Evolutionary conservation across 164 flowering plant genomes (phyloP).

Genomic region (Vitis riparia): DNA sequence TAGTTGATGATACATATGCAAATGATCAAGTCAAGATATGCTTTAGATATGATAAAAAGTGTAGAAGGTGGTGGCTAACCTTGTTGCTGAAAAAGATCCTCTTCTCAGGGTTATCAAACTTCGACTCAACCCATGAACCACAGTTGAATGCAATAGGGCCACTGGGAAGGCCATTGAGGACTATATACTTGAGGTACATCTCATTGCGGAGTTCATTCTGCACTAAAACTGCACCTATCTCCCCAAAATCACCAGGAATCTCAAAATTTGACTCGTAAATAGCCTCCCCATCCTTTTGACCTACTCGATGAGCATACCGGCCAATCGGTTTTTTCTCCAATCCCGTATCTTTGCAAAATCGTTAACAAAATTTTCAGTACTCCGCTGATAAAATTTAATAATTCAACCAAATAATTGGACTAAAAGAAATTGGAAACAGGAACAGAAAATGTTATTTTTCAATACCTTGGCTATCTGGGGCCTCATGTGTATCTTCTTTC

Average conservation of each 20-base stretch:
- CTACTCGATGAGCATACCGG: not conserved
- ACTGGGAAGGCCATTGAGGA: not conserved
- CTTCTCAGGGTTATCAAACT: not conserved
- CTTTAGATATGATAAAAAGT: not conserved
- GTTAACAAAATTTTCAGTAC: too few relatives aligned
- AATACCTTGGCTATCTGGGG: too few relatives aligned
- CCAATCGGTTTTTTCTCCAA: not conserved
- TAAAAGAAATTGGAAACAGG: too few relatives aligned
- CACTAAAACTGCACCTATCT: not conserved
- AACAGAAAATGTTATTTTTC: too few relatives aligned
- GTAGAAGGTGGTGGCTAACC: not conserved
- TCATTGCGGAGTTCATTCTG: not conserved
- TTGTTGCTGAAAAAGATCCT: too few relatives aligned
- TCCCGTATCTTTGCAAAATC: not conserved
- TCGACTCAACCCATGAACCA: not conserved
- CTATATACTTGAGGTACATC: not conserved
- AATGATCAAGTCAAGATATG: not conserved
- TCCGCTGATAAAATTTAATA: too few relatives aligned
- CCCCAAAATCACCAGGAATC: not conserved
- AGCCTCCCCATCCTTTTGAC: not conserved
- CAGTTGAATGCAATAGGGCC: not conserved
- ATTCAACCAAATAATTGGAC: too few relatives aligned
- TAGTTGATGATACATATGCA: not conserved
- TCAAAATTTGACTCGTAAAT: not conserved
- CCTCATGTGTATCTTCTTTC: too few relatives aligned